Evolutionary conservation across 768 basidiomycete species (phyloP), one percentile per base, ranked within the genome.

Genomic region (Filobasidium floriforme): DNA sequence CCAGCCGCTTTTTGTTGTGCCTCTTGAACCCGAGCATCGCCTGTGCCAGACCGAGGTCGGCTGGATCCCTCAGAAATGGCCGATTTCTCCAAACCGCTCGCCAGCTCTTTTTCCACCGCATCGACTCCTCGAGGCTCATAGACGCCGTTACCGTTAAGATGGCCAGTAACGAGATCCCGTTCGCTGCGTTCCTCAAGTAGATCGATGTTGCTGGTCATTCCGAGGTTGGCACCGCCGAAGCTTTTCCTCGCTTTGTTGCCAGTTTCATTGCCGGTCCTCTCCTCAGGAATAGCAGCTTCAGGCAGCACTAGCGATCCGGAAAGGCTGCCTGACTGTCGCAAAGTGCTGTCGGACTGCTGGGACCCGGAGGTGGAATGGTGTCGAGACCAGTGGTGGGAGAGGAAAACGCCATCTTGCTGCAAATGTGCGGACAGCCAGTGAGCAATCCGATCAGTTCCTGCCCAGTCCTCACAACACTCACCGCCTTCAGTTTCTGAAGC

Each of bases 331-430:
- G 54, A 28, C 24, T 26, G 54, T 15, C 29, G 22, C 12, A 57
- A n/a, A 32, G 40, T 29, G 54, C 51, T n/a, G 57, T 57, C 28
- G 41, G 64, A 43, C 59, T 49, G 19, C 43, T 65, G 32, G 52
- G 52, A 65, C 26, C 41, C 32, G 49, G 67, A 65, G 18, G 60
- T 49, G 18, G 65, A 26, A 43, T 61, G 63, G 19, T 64, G 65
- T 60, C 77, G 66, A 26, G 76, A 71, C 49, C 76, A 65, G 52
- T 73, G 70, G 65, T 78, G 77, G 0, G 77, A 76, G 11, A 78
- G 65, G 67, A 74, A 78, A 24, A 76, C 74, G 60, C 74, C 76
- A 66, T 76, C 76, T 66, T 76, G 70, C 61, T 66, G 40, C 14
- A 49, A 1, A 5, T 14, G 37, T 32, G 24, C 54, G 54, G 54